These are phyloP conservation scores for Laguncularia racemosa DNA, from an alignment of 345 rosid species.

Conservation along the genomic window DNA sequence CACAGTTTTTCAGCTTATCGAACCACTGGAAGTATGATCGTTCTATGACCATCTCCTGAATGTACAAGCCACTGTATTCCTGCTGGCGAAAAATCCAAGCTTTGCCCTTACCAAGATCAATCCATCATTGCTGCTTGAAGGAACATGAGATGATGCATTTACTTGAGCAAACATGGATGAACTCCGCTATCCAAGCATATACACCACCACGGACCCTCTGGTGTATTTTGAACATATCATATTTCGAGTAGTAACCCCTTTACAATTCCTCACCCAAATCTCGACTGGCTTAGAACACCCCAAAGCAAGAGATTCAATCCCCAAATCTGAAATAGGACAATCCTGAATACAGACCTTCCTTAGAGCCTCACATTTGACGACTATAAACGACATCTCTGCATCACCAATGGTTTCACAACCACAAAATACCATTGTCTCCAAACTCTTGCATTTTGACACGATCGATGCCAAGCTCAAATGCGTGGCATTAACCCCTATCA, in stretches of 20 bases:
- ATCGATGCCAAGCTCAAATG: constrained; percentile 37
- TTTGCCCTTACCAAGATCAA: no score
- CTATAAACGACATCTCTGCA: constrained; percentile 58
- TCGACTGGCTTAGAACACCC: constrained; percentile 76
- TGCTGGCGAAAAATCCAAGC: no score
- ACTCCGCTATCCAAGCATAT: constrained; percentile 46
- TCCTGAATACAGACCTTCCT: constrained; percentile 82
- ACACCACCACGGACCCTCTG: constrained; percentile 46
- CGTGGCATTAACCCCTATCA: constrained; percentile 72
- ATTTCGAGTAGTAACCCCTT: constrained; percentile 44
- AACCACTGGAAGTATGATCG: no score
- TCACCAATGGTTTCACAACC: constrained; percentile 68
- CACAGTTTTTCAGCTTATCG: no score
- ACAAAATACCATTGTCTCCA: constrained; percentile 70
- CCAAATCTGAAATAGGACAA: constrained; percentile 53
- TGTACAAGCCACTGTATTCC: no score
- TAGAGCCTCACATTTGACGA: constrained; percentile 57
- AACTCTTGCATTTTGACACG: constrained; percentile 47
- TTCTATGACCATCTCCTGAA: no score
- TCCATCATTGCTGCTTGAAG: no score
- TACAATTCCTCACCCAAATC: constrained; percentile 77
- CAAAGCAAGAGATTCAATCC: constrained; percentile 56
- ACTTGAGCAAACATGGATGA: constrained; percentile 15
- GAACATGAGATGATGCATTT: constrained; percentile 20
- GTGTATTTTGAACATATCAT: constrained; percentile 44